Base-by-base conservation (phyloP, 768 basidiomycete species). In the Stropharia rugosoannulata region DNA sequence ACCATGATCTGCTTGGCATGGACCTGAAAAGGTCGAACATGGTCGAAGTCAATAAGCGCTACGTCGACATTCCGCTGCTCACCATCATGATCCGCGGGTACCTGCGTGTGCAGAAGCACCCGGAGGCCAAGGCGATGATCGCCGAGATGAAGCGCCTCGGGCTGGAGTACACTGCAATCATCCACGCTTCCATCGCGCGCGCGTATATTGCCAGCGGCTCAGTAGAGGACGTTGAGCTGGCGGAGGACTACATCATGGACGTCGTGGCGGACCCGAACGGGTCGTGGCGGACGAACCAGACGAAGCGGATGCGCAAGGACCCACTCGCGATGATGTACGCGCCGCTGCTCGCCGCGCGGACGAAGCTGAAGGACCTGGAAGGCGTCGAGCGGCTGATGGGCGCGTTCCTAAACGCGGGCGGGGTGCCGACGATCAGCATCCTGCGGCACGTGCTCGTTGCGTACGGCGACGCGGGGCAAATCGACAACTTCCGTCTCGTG, bases 81-180 rank as follows among this genome's bases (percentile, higher is more conserved):
- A 90, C 90, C 22, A 84, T 89, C 64, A 70, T 96, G 66, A 86
- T 94, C 77, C 76, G 80, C 6, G 89, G 86, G 0, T 89, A 85
- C 67, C 73, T 96, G 51, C 81, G 83, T 15, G 60, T 63, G 2
- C 80, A 82, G 3, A 72, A 87, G 32, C 75, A 73, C 49, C 59
- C 64, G 5, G 73, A 73, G 43, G 93, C 94, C 2, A 84, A 77
- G 72, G 76, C 68, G 15, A 75, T 90, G 5, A 88, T 90, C 64
- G 80, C 86, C 19, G 82, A 88, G 47, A 96, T 98, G 86, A 65
- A 73, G 15, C 63, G 70, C 2, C 80, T 83, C 1, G 85, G 84
- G 1, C 79, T 97, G 18, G 64, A 80, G 43, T 92, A 89, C 4
- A 83, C 77, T 7, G 80, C 89, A 1, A 69, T 86, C 55, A 90